These are phyloP conservation scores for Solanum okadae DNA, from an alignment of 257 asterid genomes.

Conservation along the genomic window DNA sequence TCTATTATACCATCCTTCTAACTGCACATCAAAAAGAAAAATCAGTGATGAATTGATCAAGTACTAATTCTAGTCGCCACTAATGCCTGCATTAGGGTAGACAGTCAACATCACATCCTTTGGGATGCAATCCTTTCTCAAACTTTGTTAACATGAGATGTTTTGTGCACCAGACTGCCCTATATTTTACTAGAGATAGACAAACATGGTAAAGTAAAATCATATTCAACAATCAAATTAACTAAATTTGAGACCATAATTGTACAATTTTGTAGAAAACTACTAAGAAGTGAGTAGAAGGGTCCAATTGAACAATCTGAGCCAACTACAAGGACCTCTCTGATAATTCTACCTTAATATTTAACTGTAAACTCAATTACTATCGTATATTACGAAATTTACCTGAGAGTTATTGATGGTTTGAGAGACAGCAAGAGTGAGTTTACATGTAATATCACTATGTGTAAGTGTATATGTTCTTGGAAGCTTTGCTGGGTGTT, in stretches of 20 bases:
- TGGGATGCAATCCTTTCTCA: not conserved
- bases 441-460: slow-evolving; percentile 55
- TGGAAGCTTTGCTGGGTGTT: slow-evolving; percentile 60
- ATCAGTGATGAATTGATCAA: not conserved
- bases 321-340: fast-evolving
- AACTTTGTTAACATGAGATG: not conserved
- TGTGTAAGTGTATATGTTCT: slow-evolving; percentile 75
- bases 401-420: too few species aligned
- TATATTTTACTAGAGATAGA: too few species aligned
- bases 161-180: not conserved
- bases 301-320: too few species aligned
- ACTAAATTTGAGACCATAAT: not conserved
- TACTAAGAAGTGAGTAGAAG: too few species aligned
- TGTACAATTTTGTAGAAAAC: too few species aligned
- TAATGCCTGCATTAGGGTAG: too few species aligned
- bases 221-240: not conserved
- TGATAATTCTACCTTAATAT: too few species aligned
- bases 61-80: not conserved
- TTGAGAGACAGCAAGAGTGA: slow-evolving; percentile 11
- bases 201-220: not conserved
- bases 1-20: slow-evolving; percentile 89
- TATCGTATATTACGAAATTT: too few species aligned
- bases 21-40: slow-evolving; percentile 26
- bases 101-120: not conserved
- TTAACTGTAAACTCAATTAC: too few species aligned